A percentile compares a stretch with the other conserved stretches of the same genome.
phyloP scores from a whole-genome alignment of 139 green algal genomes.

The Coelastrella sp. region DNA sequence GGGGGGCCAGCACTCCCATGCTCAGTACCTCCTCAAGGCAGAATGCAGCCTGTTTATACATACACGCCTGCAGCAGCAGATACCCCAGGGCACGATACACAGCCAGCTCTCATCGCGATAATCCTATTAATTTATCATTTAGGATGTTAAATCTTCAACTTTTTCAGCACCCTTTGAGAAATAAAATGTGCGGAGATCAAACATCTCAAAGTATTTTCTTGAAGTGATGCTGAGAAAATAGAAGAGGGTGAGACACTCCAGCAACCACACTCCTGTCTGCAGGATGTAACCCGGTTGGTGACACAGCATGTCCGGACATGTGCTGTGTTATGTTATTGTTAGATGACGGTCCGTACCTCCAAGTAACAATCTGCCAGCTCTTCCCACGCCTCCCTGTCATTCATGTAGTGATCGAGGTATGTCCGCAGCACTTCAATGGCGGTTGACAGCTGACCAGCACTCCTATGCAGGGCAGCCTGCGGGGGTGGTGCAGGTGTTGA shows the following conservation, averaged over 20 bases:
- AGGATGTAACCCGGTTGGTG: neutral
- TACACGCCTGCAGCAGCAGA: conserved; percentile 30
- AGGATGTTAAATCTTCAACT: no score
- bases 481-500: no score
- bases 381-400: conserved; percentile 86
- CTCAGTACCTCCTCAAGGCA: conserved; percentile 93
- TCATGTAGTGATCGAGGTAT: conserved; percentile 76
- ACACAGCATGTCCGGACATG: neutral
- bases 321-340: neutral
- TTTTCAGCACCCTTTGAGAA: neutral
- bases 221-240: no score
- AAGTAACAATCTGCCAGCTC: conserved; percentile 88
- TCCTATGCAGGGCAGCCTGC: conserved; percentile 73
- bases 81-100: neutral
- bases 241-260: neutral
- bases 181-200: no score
- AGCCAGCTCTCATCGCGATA: no score
- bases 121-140: no score
- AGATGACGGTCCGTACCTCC: conserved; percentile 54
- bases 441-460: conserved; percentile 57
- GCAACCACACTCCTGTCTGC: conserved; percentile 68
- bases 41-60: conserved; percentile 87
- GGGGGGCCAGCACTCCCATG: conserved; percentile 63
- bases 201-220: no score
- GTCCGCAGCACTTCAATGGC: conserved; percentile 73